A percentile compares a stretch with the other conserved stretches of the same genome.
Evolutionary conservation across 345 rosid species (phyloP).

Genomic region (Corchorus capsularis): DNA sequence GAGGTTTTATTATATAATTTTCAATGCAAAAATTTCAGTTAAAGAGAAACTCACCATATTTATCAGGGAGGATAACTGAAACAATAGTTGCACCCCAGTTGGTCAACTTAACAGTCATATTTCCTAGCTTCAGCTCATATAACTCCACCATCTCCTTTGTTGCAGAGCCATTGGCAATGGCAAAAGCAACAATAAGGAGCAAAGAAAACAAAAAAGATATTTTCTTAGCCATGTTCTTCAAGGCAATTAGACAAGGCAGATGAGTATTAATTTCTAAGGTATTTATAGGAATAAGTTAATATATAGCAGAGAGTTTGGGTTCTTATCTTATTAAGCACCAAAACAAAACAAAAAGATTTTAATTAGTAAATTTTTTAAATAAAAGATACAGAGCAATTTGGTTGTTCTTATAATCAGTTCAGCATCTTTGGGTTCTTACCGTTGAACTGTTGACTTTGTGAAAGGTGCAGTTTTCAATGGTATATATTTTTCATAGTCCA

Average conservation of each 20-base stretch:
- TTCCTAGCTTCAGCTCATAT: conserved; percentile 76
- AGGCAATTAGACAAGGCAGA: neutral
- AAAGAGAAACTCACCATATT: conserved; percentile 52
- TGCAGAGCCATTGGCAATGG: conserved; percentile 1
- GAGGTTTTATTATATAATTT: neutral
- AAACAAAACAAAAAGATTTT: neutral
- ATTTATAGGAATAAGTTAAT: neutral
- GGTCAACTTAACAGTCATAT: conserved; percentile 61
- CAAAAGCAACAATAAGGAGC: conserved; percentile 1
- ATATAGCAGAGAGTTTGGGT: too few relatives aligned
- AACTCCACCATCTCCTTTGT: conserved; percentile 34
- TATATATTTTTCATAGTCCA: neutral
- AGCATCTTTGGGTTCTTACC: neutral
- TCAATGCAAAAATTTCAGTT: neutral
- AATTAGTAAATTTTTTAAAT: too few relatives aligned
- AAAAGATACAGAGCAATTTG: neutral
- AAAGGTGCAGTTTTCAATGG: neutral
- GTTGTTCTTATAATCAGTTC: neutral
- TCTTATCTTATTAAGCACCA: neutral
- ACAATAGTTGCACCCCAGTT: conserved; percentile 87
- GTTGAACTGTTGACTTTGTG: neutral
- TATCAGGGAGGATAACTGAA: conserved; percentile 75
- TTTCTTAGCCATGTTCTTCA: conserved; percentile 18
- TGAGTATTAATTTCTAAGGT: neutral
- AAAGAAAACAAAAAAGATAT: conserved; percentile 10